Evolutionary conservation across 306 rosid species (phyloP).

Genomic region (Vigna angularis): DNA sequence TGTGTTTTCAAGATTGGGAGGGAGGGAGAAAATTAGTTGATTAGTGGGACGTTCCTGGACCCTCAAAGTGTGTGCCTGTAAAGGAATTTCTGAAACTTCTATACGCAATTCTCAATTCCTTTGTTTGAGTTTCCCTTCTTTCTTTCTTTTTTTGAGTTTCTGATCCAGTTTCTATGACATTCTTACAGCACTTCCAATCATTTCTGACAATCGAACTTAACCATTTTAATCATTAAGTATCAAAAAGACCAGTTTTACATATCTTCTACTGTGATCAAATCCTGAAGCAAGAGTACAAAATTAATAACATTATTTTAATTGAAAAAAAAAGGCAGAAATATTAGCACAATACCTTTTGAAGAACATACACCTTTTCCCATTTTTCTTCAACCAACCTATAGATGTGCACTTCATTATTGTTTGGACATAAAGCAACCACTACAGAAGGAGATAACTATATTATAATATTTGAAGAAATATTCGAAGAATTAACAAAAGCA

Average conservation of each 20-base stretch:
- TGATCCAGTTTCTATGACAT: too few relatives aligned
- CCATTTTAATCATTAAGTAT: background rate
- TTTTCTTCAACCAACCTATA: conserved; percentile 77
- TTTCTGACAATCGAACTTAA: background rate
- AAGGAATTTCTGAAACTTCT: too few relatives aligned
- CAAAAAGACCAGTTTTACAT: conserved; percentile 13
- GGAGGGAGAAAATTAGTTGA: too few relatives aligned
- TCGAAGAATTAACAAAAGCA: conserved; percentile 21
- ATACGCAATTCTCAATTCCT: too few relatives aligned
- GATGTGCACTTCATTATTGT: conserved; percentile 92
- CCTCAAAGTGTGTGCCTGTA: too few relatives aligned
- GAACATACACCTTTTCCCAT: conserved; percentile 94
- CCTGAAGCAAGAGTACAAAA: background rate
- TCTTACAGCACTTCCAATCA: background rate
- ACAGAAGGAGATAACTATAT: conserved; percentile 40
- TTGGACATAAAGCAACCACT: conserved; percentile 98
- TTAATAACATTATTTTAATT: conserved; percentile 16
- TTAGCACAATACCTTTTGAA: conserved; percentile 73
- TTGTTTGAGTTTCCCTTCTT: too few relatives aligned
- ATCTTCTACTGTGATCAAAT: conserved; percentile 20
- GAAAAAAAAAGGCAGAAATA: conserved; percentile 23
- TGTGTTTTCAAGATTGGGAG: too few relatives aligned
- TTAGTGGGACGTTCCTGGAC: too few relatives aligned
- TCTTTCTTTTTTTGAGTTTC: too few relatives aligned
- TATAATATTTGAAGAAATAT: conserved; percentile 26